Evolutionary conservation across 106 monocot species (phyloP).

Genomic region (Dendrobium officinale): DNA sequence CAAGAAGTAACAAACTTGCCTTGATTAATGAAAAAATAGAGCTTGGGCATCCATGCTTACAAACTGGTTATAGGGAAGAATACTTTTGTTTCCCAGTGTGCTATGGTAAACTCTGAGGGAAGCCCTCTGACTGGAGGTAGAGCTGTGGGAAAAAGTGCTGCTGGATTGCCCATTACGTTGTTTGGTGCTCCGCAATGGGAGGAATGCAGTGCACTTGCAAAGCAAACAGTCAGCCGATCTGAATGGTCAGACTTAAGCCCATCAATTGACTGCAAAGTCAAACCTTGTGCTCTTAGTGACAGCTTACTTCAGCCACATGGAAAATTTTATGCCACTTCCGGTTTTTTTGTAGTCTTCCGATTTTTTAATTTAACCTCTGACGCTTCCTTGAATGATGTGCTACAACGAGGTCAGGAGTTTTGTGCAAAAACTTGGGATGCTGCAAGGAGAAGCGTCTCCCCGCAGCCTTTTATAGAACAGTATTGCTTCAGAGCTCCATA

Average conservation of each 20-base stretch:
- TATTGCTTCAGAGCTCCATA: slow-evolving; percentile 98
- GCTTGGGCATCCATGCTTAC: slow-evolving; percentile 83
- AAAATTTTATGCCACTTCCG: slow-evolving; percentile 87
- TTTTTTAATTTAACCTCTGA: slow-evolving; percentile 87
- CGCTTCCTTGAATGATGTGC: slow-evolving; percentile 50
- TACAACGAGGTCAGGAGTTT: slow-evolving; percentile 62
- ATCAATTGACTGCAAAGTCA: slow-evolving; percentile 64
- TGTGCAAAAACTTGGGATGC: slow-evolving; percentile 74
- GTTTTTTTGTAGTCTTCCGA: slow-evolving; percentile 89
- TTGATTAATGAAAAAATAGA: slow-evolving; percentile 39
- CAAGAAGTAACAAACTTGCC: slow-evolving; percentile 1
- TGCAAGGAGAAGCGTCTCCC: slow-evolving; percentile 77
- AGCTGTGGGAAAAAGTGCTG: slow-evolving; percentile 19
- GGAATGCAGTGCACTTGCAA: slow-evolving; percentile 80
- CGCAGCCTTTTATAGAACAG: slow-evolving; percentile 94
- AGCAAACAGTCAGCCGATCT: slow-evolving; percentile 66
- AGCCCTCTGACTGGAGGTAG: slow-evolving; percentile 35
- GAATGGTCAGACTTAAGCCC: slow-evolving; percentile 56
- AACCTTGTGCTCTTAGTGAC: slow-evolving; percentile 72
- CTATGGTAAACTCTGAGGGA: slow-evolving; percentile 35
- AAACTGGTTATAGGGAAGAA: slow-evolving; percentile 66
- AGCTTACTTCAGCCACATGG: slow-evolving; percentile 59
- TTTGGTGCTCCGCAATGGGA: slow-evolving; percentile 76
- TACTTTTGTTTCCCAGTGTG: slow-evolving; percentile 78
- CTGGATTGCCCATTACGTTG: slow-evolving; percentile 41